Evolutionary conservation across 2,329 filamentous ascomycete genomes (phyloP).

Genomic region (Dothistroma septosporum): DNA sequence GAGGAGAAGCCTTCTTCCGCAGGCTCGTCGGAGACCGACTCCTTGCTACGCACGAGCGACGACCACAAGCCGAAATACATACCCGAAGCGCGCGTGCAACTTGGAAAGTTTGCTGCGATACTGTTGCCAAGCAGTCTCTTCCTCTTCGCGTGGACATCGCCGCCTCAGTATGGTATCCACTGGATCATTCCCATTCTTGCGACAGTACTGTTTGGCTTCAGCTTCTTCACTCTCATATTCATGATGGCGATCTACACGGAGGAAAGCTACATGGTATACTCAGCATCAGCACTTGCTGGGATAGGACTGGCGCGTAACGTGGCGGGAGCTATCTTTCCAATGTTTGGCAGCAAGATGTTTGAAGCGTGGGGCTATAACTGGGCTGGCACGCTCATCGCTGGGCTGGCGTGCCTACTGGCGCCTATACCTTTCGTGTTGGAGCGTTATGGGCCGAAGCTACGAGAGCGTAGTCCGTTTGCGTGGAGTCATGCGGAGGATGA

Average conservation of each 20-base stretch:
- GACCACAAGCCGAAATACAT: slow-evolving; percentile 37
- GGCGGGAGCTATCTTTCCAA: slow-evolving; percentile 38
- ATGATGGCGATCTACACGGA: slow-evolving; percentile 50
- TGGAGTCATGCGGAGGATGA: slow-evolving; percentile 36
- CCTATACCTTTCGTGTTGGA: slow-evolving; percentile 30
- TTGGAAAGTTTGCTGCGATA: slow-evolving; percentile 42
- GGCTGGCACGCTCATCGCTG: slow-evolving; percentile 39
- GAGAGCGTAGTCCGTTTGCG: slow-evolving; percentile 39
- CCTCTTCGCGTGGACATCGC: slow-evolving; percentile 41
- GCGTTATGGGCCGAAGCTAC: slow-evolving; percentile 33
- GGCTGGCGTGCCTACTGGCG: slow-evolving; percentile 31
- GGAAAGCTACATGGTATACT: slow-evolving; percentile 46
- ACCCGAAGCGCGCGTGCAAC: slow-evolving; percentile 43
- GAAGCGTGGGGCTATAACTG: slow-evolving; percentile 37
- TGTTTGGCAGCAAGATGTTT: slow-evolving; percentile 41
- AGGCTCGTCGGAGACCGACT: slow-evolving; percentile 14
- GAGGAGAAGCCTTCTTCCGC: slow-evolving; percentile 29
- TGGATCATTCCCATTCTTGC: slow-evolving; percentile 46
- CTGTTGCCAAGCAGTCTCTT: slow-evolving; percentile 42
- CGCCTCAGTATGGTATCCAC: slow-evolving; percentile 25
- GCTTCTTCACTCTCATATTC: slow-evolving; percentile 49
- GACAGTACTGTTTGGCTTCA: slow-evolving; percentile 49
- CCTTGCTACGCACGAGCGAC: slow-evolving; percentile 32
- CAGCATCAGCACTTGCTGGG: slow-evolving; percentile 40
- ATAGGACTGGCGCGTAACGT: slow-evolving; percentile 40